A percentile compares a stretch with the other conserved stretches of the same genome.
Conservation (phyloP, 2,329 filamentous ascomycete genomes). For the Talaromyces sp. region DNA sequence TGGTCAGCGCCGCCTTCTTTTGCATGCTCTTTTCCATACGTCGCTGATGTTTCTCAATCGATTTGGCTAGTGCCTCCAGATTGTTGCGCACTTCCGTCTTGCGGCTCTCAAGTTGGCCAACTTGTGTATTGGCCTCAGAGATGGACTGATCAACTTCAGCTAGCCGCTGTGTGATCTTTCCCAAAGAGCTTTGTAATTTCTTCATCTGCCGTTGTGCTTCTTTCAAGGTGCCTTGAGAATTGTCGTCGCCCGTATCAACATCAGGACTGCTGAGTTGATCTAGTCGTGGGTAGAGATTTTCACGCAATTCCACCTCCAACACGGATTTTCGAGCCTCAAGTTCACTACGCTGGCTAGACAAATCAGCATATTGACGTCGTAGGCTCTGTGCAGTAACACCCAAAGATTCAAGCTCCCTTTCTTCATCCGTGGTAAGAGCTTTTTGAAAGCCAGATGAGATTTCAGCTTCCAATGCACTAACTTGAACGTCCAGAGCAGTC, state of each 20-base stretch:
- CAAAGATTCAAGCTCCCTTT: slow-evolving; percentile 71
- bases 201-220: slow-evolving; percentile 79
- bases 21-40: slow-evolving; percentile 88
- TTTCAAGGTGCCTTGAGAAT: slow-evolving; percentile 62
- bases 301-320: slow-evolving; percentile 81
- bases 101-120: slow-evolving; percentile 58
- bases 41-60: slow-evolving; percentile 83
- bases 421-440: slow-evolving; percentile 76
- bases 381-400: slow-evolving; percentile 68
- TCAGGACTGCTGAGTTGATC: slow-evolving; percentile 79
- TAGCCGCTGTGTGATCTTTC: slow-evolving; percentile 65
- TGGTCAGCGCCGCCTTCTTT: slow-evolving; percentile 74
- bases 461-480: slow-evolving; percentile 75
- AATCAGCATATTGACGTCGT: slow-evolving; percentile 70
- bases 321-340: slow-evolving; percentile 77
- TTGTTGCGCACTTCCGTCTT: slow-evolving; percentile 64
- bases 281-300: slow-evolving; percentile 80
- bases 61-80: slow-evolving; percentile 70
- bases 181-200: slow-evolving; percentile 67
- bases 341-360: slow-evolving; percentile 70
- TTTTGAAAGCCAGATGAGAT: slow-evolving; percentile 88
- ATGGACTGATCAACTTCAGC: slow-evolving; percentile 71
- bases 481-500: slow-evolving; percentile 70
- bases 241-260: slow-evolving; percentile 62
- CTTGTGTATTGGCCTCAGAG: slow-evolving; percentile 55